Evolutionary conservation across 768 basidiomycete genomes (phyloP), one percentile per base, ranked within the genome.

Genomic region (Tylopilus rubrobrunneus): DNA sequence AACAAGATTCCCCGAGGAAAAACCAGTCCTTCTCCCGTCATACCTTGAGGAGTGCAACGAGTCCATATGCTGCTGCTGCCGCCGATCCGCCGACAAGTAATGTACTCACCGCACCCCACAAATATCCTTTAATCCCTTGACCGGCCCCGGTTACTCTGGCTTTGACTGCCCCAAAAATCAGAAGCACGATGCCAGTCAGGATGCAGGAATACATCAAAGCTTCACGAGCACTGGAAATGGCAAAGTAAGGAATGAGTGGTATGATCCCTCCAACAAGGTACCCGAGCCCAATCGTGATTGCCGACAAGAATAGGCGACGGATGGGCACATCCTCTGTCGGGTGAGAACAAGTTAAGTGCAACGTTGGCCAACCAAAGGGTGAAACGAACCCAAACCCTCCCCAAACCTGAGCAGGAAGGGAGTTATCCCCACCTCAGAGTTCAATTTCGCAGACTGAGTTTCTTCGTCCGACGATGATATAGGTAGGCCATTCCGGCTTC

Each of bases 341-440:
- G 50, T 34, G 7, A 49, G 31, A 29, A 56, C 17, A 19, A 11
- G 8, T 40, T 50, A 4, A 21, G 42, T 45, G 21, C 46, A 31
- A 41, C 25, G 21, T 36, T 33, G 5, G 17, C 5, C n/a, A 15
- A 34, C 47, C 21, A 10, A 17, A 45, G 7, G 15, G 27, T 45
- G 52, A 41, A 1, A 75, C 85, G 57, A 64, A 90, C 89, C 89
- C 48, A 97, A 66, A 17, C 94, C 92, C 67, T 90, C 88, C n/a
- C 95, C 95, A 61, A 98, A 98, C 72, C 92, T 97, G 61, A 98
- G 80, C 62, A 99, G 73, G 74, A 99, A 99, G 3, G 93, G 84
- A 0, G 96, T 95, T 37, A 98, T 69, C 0, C 97, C 97, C 56
- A 93, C 83, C 28, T 87, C 84, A 44, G 83, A 81, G 57, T 82